Percentiles rank a stretch among this genome's conserved stretches.
Evolutionary conservation across 306 rosid species (phyloP).

Genomic region (Astragalus membranaceus): DNA sequence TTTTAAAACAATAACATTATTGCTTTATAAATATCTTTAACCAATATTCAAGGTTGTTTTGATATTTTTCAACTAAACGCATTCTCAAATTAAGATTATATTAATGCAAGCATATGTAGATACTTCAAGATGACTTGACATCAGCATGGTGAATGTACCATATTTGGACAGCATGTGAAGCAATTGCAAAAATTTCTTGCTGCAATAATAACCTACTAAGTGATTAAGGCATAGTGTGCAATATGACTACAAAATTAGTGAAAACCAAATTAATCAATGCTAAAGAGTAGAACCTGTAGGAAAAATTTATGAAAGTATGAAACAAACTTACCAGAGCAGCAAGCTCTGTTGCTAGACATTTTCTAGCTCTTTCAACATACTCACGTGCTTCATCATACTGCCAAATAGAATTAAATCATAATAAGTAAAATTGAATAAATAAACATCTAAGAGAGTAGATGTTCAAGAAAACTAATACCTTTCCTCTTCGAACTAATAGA

Average conservation of each 20-base stretch:
- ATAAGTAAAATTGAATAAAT: slow-evolving; percentile 8
- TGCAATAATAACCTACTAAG: not conserved
- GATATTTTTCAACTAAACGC: not conserved
- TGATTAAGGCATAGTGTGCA: not conserved
- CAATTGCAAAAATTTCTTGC: not conserved
- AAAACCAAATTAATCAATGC: slow-evolving; percentile 1
- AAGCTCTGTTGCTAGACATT: slow-evolving; percentile 97
- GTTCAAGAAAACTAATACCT: slow-evolving; percentile 44
- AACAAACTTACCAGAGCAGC: slow-evolving; percentile 82
- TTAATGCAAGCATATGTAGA: not conserved
- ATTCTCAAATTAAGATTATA: not conserved
- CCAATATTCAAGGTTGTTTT: not conserved
- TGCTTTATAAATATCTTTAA: slow-evolving; percentile 2
- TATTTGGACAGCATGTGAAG: not conserved
- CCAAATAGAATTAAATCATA: slow-evolving; percentile 16
- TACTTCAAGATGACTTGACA: not conserved
- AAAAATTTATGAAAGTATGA: not conserved
- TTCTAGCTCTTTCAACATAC: slow-evolving; percentile 94
- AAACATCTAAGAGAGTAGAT: not conserved
- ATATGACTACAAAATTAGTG: not conserved
- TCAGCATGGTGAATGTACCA: not conserved
- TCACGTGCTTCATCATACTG: slow-evolving; percentile 97
- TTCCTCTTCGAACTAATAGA: slow-evolving; percentile 77
- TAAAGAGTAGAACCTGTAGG: not conserved
- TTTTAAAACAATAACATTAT: not conserved